Evolutionary conservation across 805 yeast species (phyloP).

Genomic region (Saccharomyces eubayanus): DNA sequence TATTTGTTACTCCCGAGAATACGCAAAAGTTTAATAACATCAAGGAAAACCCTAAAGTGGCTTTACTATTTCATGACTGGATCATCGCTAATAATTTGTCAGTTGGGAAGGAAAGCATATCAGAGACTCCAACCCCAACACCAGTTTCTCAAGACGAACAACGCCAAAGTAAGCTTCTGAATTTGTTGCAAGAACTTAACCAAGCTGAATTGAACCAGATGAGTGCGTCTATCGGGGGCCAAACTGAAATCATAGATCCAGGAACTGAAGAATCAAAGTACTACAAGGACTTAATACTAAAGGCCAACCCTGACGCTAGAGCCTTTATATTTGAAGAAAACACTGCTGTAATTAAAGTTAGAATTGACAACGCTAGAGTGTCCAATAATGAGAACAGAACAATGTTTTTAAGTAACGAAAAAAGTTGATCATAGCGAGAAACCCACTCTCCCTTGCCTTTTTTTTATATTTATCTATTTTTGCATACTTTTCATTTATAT

Average conservation of each 20-base stretch:
- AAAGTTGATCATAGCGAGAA: not conserved
- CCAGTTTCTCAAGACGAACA: conserved; percentile 18
- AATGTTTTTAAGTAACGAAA: conserved; percentile 23
- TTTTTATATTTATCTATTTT: conserved; percentile 3
- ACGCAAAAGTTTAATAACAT: conserved; percentile 75
- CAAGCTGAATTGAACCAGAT: conserved; percentile 71
- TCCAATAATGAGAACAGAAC: conserved; percentile 68
- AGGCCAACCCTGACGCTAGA: conserved; percentile 60
- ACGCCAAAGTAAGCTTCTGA: conserved; percentile 40
- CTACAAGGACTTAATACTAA: conserved; percentile 53
- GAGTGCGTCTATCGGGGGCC: conserved; percentile 75
- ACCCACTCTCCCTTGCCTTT: not conserved
- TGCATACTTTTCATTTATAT: conserved; percentile 2
- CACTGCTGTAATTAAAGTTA: conserved; percentile 57
- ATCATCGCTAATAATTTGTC: conserved; percentile 47
- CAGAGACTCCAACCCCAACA: conserved; percentile 26
- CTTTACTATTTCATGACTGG: conserved; percentile 88
- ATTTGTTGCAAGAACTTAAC: conserved; percentile 65
- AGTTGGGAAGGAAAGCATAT: conserved; percentile 23
- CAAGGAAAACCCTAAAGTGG: conserved; percentile 61
- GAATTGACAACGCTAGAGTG: conserved; percentile 60
- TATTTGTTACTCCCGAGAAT: conserved; percentile 61
- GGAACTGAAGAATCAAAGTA: conserved; percentile 44
- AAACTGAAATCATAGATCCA: conserved; percentile 46
- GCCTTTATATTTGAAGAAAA: conserved; percentile 58